Evolutionary conservation across 495 filamentous ascomycete species (phyloP), one percentile per base, ranked within the genome.

Genomic region (Hypomontagnella monticulosa): DNA sequence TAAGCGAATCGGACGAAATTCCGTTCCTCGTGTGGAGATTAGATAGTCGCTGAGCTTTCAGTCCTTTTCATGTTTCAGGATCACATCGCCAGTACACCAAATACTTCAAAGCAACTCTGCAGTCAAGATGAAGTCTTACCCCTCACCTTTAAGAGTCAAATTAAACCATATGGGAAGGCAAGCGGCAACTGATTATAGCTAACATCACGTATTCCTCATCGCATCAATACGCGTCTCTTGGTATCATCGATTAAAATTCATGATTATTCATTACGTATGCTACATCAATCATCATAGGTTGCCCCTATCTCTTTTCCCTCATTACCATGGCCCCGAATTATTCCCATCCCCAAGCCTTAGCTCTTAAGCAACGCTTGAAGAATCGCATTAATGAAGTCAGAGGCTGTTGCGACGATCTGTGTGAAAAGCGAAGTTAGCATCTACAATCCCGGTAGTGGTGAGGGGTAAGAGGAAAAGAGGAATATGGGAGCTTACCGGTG

Each of bases 401-500:
- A 75, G 15, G 71, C 34, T 0, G 75, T 75, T 11, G 75, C 75
- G 11, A 77, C 66, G n/a, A 77, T 64, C 75, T 77, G 27, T 33
- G 36, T 23, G 46, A 34, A 19, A 44, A 1, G 18, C 33, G 9
- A 14, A 0, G 15, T 36, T 9, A 41, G 16, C 18, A 50, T 8
- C 2, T 33, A 4, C 8, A n/a, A n/a, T n/a, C n/a, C n/a, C n/a
- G n/a, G n/a, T n/a, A n/a, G n/a, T n/a, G n/a, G n/a, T n/a, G n/a
- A n/a, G n/a, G n/a, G 23, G 37, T 27, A 16, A 32, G 4, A 12
- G 23, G 33, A 6, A 37, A 36, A 1, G 10, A 59, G 34, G n/a
- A 42, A 37, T 27, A 34, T 5, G 16, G 11, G 14, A 50, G 65
- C 79, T 73, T 76, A 84, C 81, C 67, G 81, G 78, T 48, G 81